Base-by-base conservation (phyloP, 2,329 filamentous ascomycete species). In the Colletotrichum paranaense region DNA sequence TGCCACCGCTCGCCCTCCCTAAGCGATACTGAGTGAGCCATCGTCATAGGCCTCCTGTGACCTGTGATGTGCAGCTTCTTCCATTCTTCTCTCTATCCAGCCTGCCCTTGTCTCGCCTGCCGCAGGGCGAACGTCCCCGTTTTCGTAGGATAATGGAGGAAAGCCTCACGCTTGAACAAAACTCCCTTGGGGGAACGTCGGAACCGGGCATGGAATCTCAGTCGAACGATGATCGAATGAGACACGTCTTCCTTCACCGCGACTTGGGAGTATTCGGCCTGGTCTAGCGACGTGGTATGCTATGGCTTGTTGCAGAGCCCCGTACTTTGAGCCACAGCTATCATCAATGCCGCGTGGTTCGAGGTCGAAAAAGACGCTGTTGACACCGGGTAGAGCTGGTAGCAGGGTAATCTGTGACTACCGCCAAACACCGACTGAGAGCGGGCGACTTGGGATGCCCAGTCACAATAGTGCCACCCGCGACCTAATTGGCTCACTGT, bases 211-310 rank as follows among this genome's bases (percentile, higher is more conserved):
- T 73, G 35, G 70, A 66, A 66, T 14, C 55, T 57, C 46, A 65
- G 46, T 70, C 70, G 67, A 70, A 70, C 58, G n/a, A 65, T 62
- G 56, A 70, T 70, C 53, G n/a, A 66, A 73, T 70, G 70, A 65
- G 70, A 73, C 70, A 73, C 56, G 16, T 22, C 49, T 35, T 60
- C 53, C 65, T 69, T 38, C 55, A 60, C 55, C 70, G 46, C 56
- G 35, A 62, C 53, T 26, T 22, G 28, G 66, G 30, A 68, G 30
- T 19, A 16, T 22, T 49, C 28, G 56, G 35, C 32, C n/a, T 32
- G 26, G 42, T 22, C 53, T 26, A 19, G 32, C 30, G 55, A 59
- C 24, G 38, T 38, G 35, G 30, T 58, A 57, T 70, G 55, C 60
- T 38, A 70, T 38, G 68, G 57, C 67, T 64, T 64, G 26, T 49